A percentile compares a stretch with the other conserved stretches of the same genome.
Conservation (phyloP, 75 land plant genomes). For the Azolla pinnata region DNA sequence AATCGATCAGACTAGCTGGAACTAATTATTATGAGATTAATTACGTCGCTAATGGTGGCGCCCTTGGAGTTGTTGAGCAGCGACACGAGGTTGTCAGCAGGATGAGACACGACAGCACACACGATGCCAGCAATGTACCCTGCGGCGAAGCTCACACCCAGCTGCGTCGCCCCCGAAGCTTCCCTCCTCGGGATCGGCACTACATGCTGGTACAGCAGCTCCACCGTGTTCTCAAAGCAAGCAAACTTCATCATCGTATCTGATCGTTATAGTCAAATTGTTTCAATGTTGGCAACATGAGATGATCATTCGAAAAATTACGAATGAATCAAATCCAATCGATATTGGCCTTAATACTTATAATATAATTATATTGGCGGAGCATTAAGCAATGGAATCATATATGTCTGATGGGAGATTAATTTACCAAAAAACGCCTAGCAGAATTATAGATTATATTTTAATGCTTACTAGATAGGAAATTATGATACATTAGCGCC, state of each 20-base stretch:
- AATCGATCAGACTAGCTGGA: too few relatives aligned
- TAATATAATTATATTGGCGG: too few relatives aligned
- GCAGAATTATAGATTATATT: too few relatives aligned
- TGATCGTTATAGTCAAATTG: conserved; percentile 16
- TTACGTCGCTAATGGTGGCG: conserved; percentile 25
- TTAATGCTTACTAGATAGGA: too few relatives aligned
- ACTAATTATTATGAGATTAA: too few relatives aligned
- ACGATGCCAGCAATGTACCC: conserved; percentile 83
- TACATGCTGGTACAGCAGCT: conserved; percentile 56
- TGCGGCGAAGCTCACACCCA: conserved; percentile 80
- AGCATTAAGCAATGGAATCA: too few relatives aligned
- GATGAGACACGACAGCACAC: conserved; percentile 62
- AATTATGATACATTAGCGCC: too few relatives aligned
- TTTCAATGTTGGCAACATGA: neutral
- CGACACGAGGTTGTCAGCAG: conserved; percentile 44
- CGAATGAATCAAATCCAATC: too few relatives aligned
- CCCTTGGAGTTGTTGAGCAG: conserved; percentile 24
- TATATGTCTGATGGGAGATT: too few relatives aligned
- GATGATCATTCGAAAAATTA: too few relatives aligned
- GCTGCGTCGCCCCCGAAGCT: conserved; percentile 67
- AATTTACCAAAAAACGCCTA: too few relatives aligned
- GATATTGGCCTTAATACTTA: too few relatives aligned
- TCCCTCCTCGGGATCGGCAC: conserved; percentile 64
- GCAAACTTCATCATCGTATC: conserved; percentile 98
- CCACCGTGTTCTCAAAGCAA: conserved; percentile 71